Evolutionary conservation across 495 filamentous ascomycete species (phyloP).

Genomic region (Penicillium soppii): DNA sequence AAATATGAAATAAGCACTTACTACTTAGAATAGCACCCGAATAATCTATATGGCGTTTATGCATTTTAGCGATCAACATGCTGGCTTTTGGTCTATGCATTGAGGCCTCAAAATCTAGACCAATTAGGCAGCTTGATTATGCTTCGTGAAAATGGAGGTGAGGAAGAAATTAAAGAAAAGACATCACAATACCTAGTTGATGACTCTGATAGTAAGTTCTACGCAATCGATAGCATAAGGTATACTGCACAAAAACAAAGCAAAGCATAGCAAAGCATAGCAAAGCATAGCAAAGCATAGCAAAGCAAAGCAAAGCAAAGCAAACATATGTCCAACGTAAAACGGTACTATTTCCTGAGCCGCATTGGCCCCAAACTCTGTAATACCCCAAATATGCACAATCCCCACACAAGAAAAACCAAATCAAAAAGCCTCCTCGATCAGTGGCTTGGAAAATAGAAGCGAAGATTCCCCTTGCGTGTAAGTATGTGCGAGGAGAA

Average conservation of each 20-base stretch:
- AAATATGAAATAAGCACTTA: neutral
- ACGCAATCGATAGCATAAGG: neutral
- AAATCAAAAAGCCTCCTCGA: neutral
- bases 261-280: neutral
- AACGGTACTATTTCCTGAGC: neutral
- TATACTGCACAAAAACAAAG: neutral
- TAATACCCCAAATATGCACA: neutral
- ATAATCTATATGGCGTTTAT: no score
- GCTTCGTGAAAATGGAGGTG: neutral
- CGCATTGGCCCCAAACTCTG: conserved; percentile 2
- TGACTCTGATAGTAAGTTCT: neutral
- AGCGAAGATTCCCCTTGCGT: conserved; percentile 20
- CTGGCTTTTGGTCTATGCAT: neutral
- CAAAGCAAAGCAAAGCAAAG: no score
- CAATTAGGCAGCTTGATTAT: neutral
- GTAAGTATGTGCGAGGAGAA: neutral
- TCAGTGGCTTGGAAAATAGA: conserved; percentile 7
- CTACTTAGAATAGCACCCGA: no score
- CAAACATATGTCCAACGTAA: neutral
- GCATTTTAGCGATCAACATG: neutral
- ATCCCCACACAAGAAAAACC: neutral
- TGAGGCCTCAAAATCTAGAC: neutral
- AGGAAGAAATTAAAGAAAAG: neutral
- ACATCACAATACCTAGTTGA: neutral
- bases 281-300: no score